These are phyloP conservation scores for Talaromyces borbonicus DNA, from an alignment of 495 filamentous ascomycete species.

Conservation along the genomic window DNA sequence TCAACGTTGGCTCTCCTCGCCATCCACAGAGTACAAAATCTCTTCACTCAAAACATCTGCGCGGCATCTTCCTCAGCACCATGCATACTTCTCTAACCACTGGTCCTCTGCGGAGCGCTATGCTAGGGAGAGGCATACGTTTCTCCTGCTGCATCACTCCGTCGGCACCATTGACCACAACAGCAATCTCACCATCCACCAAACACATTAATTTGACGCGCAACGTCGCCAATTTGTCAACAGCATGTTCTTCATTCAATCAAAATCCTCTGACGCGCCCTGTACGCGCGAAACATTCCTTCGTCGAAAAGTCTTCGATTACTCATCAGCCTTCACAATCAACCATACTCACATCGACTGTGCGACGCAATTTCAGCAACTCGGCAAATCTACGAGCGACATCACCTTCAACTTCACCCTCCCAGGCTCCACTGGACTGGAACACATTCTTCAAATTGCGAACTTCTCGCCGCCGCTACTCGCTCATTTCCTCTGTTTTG, in stretches of 20 bases:
- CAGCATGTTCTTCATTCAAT: background rate
- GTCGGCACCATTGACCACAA: conserved; percentile 13
- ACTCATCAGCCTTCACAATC: background rate
- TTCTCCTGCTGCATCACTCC: conserved; percentile 14
- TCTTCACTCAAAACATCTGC: background rate
- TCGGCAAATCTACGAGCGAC: conserved; percentile 22
- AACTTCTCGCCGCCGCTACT: conserved; percentile 70
- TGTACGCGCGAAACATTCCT: background rate
- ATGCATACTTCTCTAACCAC: conserved; percentile 18
- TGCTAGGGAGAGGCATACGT: conserved; percentile 18
- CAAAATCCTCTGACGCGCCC: background rate
- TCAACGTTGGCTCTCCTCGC: background rate
- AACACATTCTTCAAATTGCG: conserved; percentile 89
- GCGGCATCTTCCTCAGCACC: background rate
- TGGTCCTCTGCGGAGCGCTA: conserved; percentile 23
- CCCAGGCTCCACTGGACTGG: conserved; percentile 60
- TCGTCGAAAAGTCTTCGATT: background rate
- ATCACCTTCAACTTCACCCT: conserved; percentile 22
- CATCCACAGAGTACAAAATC: background rate
- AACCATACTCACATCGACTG: conserved; percentile 1
- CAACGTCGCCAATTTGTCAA: background rate
- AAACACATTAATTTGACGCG: conserved; percentile 7
- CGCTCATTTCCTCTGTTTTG: conserved; percentile 63
- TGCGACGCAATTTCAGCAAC: background rate
- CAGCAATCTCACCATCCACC: background rate